A percentile compares a stretch with the other conserved stretches of the same genome.
Evolutionary conservation across 2,329 filamentous ascomycete genomes (phyloP).

Genomic region (Zymoseptoria brevis): DNA sequence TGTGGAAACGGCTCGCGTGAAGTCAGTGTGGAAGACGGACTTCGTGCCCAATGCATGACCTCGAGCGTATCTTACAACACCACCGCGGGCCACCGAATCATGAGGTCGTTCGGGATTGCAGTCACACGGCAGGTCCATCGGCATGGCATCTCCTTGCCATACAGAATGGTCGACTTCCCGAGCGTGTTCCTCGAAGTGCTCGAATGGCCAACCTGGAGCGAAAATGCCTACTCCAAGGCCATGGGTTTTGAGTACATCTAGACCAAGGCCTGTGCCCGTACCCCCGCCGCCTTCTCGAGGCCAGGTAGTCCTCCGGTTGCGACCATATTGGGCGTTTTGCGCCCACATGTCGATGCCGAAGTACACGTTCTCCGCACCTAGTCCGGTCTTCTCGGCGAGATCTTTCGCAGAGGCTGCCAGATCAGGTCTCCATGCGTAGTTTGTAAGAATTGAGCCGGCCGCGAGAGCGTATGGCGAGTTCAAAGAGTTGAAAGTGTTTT

Average conservation of each 20-base stretch:
- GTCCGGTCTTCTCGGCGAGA: slow-evolving; percentile 19
- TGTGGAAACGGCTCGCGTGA: slow-evolving; percentile 26
- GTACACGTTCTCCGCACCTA: slow-evolving; percentile 28
- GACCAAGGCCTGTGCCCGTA: slow-evolving; percentile 36
- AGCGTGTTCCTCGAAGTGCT: slow-evolving; percentile 33
- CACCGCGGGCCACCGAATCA: slow-evolving; percentile 9
- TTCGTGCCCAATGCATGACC: slow-evolving; percentile 29
- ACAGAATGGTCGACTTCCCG: slow-evolving; percentile 26
- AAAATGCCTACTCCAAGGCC: slow-evolving; percentile 37
- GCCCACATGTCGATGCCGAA: slow-evolving; percentile 43
- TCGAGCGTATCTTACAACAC: slow-evolving; percentile 28
- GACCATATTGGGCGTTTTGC: slow-evolving; percentile 30
- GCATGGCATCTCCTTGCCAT: slow-evolving; percentile 30
- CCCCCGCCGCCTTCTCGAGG: slow-evolving; percentile 34
- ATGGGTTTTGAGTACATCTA: slow-evolving; percentile 30
- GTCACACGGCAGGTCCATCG: slow-evolving; percentile 24
- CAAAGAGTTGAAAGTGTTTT: slow-evolving; percentile 35
- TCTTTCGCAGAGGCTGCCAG: slow-evolving; percentile 22
- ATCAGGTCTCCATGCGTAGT: slow-evolving; percentile 37
- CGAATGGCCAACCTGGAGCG: slow-evolving; percentile 41
- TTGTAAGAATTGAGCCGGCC: slow-evolving; percentile 36
- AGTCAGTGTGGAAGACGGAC: slow-evolving; percentile 34
- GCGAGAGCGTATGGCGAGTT: slow-evolving; percentile 34
- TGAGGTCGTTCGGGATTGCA: slow-evolving; percentile 9
- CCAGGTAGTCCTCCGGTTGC: slow-evolving; percentile 30